Conservation (phyloP, 371 early-diverging fungal genomes). For the Capniomyces stellatus region DNA sequence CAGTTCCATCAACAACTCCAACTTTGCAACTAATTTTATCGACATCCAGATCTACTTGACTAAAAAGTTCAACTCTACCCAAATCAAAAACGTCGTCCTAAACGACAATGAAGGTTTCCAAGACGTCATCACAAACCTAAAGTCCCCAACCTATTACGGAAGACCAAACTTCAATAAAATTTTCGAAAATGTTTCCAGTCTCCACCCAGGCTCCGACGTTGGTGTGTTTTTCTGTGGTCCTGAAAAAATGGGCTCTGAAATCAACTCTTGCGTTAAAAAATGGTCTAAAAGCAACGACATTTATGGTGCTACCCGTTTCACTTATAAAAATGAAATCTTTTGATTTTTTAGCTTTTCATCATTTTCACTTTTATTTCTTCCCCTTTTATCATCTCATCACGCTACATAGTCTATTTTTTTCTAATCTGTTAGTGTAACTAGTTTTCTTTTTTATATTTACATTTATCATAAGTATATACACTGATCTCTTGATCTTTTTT, state of each 20-base stretch:
- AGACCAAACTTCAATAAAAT: conserved; percentile 39
- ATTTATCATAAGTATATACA: no score
- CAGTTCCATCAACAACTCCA: conserved; percentile 7
- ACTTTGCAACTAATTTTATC: conserved; percentile 20
- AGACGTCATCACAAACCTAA: conserved; percentile 36
- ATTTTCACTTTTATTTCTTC: no score
- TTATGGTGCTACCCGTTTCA: conserved; percentile 24
- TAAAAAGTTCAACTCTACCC: conserved; percentile 31
- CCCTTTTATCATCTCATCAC: no score
- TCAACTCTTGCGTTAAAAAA: conserved; percentile 12
- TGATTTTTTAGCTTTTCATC: conserved; percentile 6
- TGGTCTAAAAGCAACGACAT: conserved; percentile 10
- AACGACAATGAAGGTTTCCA: conserved; percentile 27
- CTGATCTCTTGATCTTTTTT: no score
- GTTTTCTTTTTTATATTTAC: no score
- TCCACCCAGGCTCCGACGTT: conserved; percentile 36
- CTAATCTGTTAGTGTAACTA: no score
- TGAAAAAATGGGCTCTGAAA: conserved; percentile 23
- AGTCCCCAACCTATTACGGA: conserved; percentile 39
- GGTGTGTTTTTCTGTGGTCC: conserved; percentile 47
- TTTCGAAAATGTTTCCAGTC: conserved; percentile 27
- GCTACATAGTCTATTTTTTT: no score
- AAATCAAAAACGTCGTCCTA: conserved; percentile 32
- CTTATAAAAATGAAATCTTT: conserved; percentile 27
- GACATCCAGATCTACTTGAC: conserved; percentile 60